Evolutionary conservation across 495 filamentous ascomycete genomes (phyloP), one percentile per base, ranked within the genome.

Genomic region (Trichoderma parareesei): DNA sequence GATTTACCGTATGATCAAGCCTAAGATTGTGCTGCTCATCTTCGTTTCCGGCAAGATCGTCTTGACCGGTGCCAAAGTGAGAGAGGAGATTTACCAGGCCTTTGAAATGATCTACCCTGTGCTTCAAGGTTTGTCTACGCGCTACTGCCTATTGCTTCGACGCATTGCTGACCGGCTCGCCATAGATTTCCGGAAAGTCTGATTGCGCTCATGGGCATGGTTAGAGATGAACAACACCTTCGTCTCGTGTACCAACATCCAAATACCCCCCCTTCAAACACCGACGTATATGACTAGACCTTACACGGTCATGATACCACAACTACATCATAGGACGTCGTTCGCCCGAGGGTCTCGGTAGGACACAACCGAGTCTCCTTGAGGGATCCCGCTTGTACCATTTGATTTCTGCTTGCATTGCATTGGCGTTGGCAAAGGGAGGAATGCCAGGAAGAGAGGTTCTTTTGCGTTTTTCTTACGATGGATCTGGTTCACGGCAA

Each of bases 1-100:
- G 63, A 98, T 98, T 82, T 98, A 98, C 76, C 91, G 94, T 76
- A 98, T 98, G 94, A 97, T 98, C 85, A 97, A 97, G 84, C 94
- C 94, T 35, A 98, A 98, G 88, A 98, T 98, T 67, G 94, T 98
- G 33, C 89, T 98, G 18, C 78, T 98, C 78, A 98, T 98, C 75
- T 98, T 98, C 82, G 94, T 98, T 75, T 93, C 89, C 71, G 94
- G 94, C 69, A 98, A 98, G 85, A 98, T 98, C 66, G 95, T 98
- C 72, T 80, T 98, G 75, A 98, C 95, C 65, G 94, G 94, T 68
- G 94, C 94, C 62, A 98, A 98, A 76, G 93, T 98, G 65, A 89
- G 94, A 67, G 94, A 98, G 79, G 94, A 98, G 81, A 98, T 98
- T 71, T 98, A 98, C 73, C 91, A 94, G 75, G 93, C 93, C 27